A percentile compares a stretch with the other conserved stretches of the same genome.
phyloP scores from a whole-genome alignment of 805 yeast genomes.

The Monosporozyma aquatica region DNA sequence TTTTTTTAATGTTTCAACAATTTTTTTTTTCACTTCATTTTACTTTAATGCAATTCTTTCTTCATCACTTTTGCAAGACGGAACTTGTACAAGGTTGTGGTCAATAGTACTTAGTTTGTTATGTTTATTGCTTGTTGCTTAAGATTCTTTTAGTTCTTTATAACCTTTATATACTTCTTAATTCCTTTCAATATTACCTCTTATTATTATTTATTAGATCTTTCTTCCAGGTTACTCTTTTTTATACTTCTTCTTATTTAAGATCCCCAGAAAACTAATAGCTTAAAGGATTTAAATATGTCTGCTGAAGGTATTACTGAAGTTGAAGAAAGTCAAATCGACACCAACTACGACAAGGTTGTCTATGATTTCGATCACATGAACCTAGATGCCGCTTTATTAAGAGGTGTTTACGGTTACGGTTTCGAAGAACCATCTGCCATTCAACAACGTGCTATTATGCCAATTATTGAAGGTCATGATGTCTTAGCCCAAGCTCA shows the following conservation, averaged over 20 bases:
- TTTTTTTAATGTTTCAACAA: background rate
- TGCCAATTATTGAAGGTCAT: constrained; percentile 88
- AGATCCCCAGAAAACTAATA: constrained; percentile 1
- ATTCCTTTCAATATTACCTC: background rate
- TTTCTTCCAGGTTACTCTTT: background rate
- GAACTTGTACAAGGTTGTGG: too few relatives aligned
- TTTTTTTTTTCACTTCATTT: background rate
- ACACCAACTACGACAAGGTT: constrained; percentile 94
- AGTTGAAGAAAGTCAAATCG: constrained; percentile 75
- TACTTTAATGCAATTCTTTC: background rate
- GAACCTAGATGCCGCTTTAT: constrained; percentile 55
- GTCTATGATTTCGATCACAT: constrained; percentile 68
- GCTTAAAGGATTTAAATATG: constrained; percentile 10
- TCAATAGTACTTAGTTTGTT: too few relatives aligned
- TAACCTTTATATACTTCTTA: background rate
- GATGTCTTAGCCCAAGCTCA: constrained; percentile 98
- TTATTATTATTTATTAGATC: background rate
- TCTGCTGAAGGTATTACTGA: constrained; percentile 59
- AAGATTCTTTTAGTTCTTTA: too few relatives aligned
- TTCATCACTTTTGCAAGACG: too few relatives aligned
- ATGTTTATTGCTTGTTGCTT: too few relatives aligned
- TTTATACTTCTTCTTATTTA: background rate
- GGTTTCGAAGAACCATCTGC: constrained; percentile 97
- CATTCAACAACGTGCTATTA: constrained; percentile 93
- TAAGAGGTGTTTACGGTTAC: constrained; percentile 68